phyloP scores from a whole-genome alignment of 768 basidiomycete species.

The Tricholoma sp. region DNA sequence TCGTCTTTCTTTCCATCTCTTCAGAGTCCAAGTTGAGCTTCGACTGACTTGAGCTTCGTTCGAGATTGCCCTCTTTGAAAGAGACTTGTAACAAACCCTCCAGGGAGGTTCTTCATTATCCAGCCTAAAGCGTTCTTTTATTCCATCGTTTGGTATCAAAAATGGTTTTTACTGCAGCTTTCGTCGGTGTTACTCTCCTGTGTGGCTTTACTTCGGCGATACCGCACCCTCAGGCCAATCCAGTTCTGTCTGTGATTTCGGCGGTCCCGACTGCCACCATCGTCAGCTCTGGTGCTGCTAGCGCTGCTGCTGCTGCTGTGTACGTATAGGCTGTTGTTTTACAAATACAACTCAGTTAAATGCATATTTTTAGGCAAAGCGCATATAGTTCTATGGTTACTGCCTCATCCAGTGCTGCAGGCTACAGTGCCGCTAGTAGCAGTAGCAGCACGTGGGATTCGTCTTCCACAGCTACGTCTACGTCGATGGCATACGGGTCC shows the following conservation, averaged over 20 bases:
- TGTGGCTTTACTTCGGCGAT: slow-evolving; percentile 47
- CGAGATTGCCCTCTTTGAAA: slow-evolving; percentile 73
- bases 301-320: neutral
- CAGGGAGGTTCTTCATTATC: slow-evolving; percentile 53
- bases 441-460: slow-evolving; percentile 4
- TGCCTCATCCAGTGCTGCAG: slow-evolving; percentile 14
- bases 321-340: neutral
- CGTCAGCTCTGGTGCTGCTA: slow-evolving; percentile 23
- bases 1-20: slow-evolving; percentile 34
- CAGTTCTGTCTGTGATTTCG: slow-evolving; percentile 35
- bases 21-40: slow-evolving; percentile 62
- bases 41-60: slow-evolving; percentile 54
- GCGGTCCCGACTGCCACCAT: slow-evolving; percentile 38
- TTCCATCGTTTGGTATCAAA: slow-evolving; percentile 36
- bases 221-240: slow-evolving; percentile 36
- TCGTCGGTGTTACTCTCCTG: slow-evolving; percentile 51
- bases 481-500: slow-evolving; percentile 20
- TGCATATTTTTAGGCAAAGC: slow-evolving; percentile 7
- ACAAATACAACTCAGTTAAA: neutral
- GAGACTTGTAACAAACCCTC: slow-evolving; percentile 54
- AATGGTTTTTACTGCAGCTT: slow-evolving; percentile 58
- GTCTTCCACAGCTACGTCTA: slow-evolving; percentile 13
- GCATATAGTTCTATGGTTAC: slow-evolving; percentile 9
- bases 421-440: slow-evolving; percentile 17
- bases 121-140: slow-evolving; percentile 42